These are phyloP conservation scores for Aspergillus indologenus DNA, from an alignment of 495 filamentous ascomycete species.

Conservation along the genomic window DNA sequence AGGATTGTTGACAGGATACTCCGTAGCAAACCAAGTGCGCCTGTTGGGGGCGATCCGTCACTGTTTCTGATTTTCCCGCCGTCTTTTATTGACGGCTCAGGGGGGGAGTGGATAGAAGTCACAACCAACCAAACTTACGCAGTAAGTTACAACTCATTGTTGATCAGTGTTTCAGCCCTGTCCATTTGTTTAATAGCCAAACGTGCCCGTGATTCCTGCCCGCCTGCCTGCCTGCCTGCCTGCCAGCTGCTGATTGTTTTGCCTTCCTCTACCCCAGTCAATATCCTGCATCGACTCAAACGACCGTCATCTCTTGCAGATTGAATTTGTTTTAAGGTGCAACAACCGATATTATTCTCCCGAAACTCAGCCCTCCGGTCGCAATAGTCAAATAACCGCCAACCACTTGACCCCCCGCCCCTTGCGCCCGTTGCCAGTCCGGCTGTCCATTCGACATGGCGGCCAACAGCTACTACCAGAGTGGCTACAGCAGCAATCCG, in stretches of 20 bases:
- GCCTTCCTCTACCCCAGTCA: not conserved
- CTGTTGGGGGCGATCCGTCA: not conserved
- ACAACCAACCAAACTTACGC: too few relatives aligned
- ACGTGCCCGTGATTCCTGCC: not conserved
- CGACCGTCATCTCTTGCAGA: not conserved
- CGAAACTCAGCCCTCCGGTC: not conserved
- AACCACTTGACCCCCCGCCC: not conserved
- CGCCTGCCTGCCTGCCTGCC: not conserved
- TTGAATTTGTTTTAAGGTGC: not conserved
- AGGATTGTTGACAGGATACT: not conserved
- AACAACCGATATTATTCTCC: not conserved
- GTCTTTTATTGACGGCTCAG: too few relatives aligned
- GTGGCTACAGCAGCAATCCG: conserved; percentile 43
- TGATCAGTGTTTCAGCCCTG: conserved; percentile 1
- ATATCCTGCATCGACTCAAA: not conserved
- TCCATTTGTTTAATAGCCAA: not conserved
- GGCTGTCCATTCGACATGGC: conserved; percentile 57
- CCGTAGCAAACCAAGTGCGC: not conserved
- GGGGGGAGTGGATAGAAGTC: too few relatives aligned
- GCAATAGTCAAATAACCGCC: not conserved
- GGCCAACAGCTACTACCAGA: conserved; percentile 76
- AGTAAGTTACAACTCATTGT: not conserved
- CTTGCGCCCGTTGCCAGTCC: conserved; percentile 8
- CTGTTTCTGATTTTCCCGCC: not conserved
- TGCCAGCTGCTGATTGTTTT: too few relatives aligned